These are phyloP conservation scores for Mortierella hygrophila DNA, from an alignment of 192 early-diverging fungal species.

Conservation along the genomic window DNA sequence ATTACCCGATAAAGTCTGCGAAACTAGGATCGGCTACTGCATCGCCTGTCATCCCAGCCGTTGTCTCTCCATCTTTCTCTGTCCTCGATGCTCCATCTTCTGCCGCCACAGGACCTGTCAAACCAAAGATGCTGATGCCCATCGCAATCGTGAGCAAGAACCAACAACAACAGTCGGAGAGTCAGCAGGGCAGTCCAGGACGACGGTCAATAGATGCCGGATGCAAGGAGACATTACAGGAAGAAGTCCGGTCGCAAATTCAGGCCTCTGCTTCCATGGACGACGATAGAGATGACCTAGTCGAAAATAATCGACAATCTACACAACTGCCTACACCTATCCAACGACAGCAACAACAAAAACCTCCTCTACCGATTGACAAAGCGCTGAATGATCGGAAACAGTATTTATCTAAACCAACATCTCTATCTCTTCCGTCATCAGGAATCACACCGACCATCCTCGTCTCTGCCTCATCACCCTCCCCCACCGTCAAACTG, in stretches of 20 bases:
- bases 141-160: neutral
- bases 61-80: neutral
- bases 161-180: neutral
- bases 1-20: neutral
- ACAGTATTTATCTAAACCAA: neutral
- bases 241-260: neutral
- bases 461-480: neutral
- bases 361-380: neutral
- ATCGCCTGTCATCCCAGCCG: neutral
- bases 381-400: neutral
- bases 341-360: neutral
- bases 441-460: slow-evolving; percentile 8
- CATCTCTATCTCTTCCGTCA: neutral
- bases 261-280: slow-evolving; percentile 7
- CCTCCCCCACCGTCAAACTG: neutral
- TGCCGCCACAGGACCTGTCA: neutral
- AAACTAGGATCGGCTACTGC: neutral
- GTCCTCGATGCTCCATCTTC: too few relatives aligned
- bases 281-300: neutral
- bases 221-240: neutral
- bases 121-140: neutral
- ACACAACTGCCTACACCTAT: neutral
- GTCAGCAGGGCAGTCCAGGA: neutral
- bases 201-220: neutral
- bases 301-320: neutral